phyloP scores from a whole-genome alignment of 2,329 filamentous ascomycete species.

The Shiraia sp. region DNA sequence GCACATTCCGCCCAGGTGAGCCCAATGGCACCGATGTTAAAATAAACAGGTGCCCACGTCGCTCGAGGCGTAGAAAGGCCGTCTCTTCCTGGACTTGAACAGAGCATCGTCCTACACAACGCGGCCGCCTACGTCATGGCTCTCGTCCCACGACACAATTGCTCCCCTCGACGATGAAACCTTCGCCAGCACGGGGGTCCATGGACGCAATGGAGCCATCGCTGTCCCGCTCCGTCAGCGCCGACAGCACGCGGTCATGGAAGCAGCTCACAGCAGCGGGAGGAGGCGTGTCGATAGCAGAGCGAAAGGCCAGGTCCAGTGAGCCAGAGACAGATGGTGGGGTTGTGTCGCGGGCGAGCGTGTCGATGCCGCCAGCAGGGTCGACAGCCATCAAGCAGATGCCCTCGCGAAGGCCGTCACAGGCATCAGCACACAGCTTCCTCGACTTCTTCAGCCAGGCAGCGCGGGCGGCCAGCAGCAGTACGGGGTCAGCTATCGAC shows the following conservation, averaged over 20 bases:
- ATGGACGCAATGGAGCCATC: slow-evolving; percentile 29
- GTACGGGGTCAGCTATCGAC: slow-evolving; percentile 50
- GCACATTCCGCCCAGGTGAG: slow-evolving; percentile 18
- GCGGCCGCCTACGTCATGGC: slow-evolving; percentile 18
- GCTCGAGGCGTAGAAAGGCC: background rate
- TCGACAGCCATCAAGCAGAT: slow-evolving; percentile 50
- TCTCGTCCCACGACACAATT: slow-evolving; percentile 1
- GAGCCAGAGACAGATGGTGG: slow-evolving; percentile 63
- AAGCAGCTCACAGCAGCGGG: slow-evolving; percentile 56
- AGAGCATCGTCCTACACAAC: background rate
- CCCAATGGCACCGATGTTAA: slow-evolving; percentile 15
- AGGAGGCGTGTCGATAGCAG: slow-evolving; percentile 34
- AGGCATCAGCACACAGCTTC: slow-evolving; percentile 50
- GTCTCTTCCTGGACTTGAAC: background rate
- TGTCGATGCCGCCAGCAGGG: slow-evolving; percentile 65
- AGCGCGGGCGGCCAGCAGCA: slow-evolving; percentile 15
- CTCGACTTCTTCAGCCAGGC: slow-evolving; percentile 26
- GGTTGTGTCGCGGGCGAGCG: slow-evolving; percentile 62
- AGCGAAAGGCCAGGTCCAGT: slow-evolving; percentile 62
- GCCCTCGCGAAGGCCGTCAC: slow-evolving; percentile 46
- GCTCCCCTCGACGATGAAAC: slow-evolving; percentile 17
- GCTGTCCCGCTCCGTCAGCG: slow-evolving; percentile 42
- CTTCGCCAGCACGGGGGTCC: slow-evolving; percentile 8
- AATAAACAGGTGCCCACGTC: slow-evolving; percentile 2
- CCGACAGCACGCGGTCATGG: slow-evolving; percentile 46